phyloP scores from a whole-genome alignment of 2,329 filamentous ascomycete species.

The Chrysosporium queenslandicum region DNA sequence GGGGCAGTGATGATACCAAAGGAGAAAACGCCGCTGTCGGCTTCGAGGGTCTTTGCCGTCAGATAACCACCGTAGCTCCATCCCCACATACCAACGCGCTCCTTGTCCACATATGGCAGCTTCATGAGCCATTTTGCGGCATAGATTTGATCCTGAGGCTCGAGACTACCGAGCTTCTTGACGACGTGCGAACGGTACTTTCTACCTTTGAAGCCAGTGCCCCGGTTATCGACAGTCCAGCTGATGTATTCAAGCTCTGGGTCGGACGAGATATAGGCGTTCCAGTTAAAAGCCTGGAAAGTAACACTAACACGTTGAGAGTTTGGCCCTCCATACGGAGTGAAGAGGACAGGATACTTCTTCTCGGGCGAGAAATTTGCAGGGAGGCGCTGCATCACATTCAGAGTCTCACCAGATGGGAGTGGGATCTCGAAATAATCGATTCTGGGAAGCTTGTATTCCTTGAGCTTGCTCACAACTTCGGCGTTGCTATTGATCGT shows the following conservation, averaged over 20 bases:
- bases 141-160: slow-evolving; percentile 58
- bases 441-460: slow-evolving; percentile 55
- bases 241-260: slow-evolving; percentile 58
- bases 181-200: slow-evolving; percentile 51
- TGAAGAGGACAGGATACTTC: slow-evolving; percentile 58
- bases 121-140: slow-evolving; percentile 49
- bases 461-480: slow-evolving; percentile 46
- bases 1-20: slow-evolving; percentile 56
- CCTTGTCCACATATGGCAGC: slow-evolving; percentile 46
- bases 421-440: slow-evolving; percentile 54
- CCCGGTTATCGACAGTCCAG: slow-evolving; percentile 59
- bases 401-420: slow-evolving; percentile 51
- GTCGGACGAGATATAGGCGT: slow-evolving; percentile 55
- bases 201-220: slow-evolving; percentile 55
- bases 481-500: slow-evolving; percentile 52
- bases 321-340: slow-evolving; percentile 58
- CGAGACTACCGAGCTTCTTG: slow-evolving; percentile 51
- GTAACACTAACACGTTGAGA: slow-evolving; percentile 52
- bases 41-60: slow-evolving; percentile 55
- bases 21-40: slow-evolving; percentile 50
- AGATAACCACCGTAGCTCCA: slow-evolving; percentile 62
- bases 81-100: slow-evolving; percentile 57
- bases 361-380: slow-evolving; percentile 53
- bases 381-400: slow-evolving; percentile 56
- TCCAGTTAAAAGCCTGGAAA: slow-evolving; percentile 49